Evolutionary conservation across 1,284 basidiomycete species (phyloP), one percentile per base, ranked within the genome.

Genomic region (Fomes fomentarius): DNA sequence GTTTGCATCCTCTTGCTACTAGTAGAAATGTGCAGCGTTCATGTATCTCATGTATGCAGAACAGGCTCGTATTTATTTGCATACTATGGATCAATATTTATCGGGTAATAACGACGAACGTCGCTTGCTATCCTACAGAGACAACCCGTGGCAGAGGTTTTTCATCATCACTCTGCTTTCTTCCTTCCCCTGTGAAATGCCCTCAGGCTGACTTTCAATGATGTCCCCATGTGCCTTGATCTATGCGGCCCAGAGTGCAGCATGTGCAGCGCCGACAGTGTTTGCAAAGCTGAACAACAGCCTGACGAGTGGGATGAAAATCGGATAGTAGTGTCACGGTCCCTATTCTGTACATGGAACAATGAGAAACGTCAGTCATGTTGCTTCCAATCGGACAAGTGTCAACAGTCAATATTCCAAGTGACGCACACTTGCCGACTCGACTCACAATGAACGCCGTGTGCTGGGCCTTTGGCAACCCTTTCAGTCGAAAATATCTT

Each of bases 211-310:
- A 14, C 35, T 43, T 44, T 61, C 61, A 41, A 69, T 65, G 40
- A 68, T 45, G 39, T 69, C 69, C n/a, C 61, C 58, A 33, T 62
- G 57, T 8, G 75, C 78, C 68, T 88, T 84, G 9, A 87, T 56
- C 51, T 87, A 79, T 12, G 81, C 80, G 0, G 87, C 88, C 85
- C 87, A 90, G 50, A 91, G 70, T 2, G 88, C 88, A n/a, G n/a
- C n/a, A n/a, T n/a, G n/a, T n/a, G n/a, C n/a, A 0, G 87, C 87
- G 22, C 88, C 89, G 25, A 87, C 82, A 0, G 81, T 79, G 24
- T 76, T 78, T 0, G 82, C 81, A 61, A 84, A 81, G 31, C 69
- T 74, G 66, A 84, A 81, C 26, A 82, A 56, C 44, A 83, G 74
- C 6, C 79, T 79, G 17, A 81, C 75, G 39, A 88, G 67, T 2